Percentiles rank a stretch among this genome's conserved stretches.
Evolutionary conservation across 768 basidiomycete genomes (phyloP).

Genomic region (Crassisporium funariophilum): DNA sequence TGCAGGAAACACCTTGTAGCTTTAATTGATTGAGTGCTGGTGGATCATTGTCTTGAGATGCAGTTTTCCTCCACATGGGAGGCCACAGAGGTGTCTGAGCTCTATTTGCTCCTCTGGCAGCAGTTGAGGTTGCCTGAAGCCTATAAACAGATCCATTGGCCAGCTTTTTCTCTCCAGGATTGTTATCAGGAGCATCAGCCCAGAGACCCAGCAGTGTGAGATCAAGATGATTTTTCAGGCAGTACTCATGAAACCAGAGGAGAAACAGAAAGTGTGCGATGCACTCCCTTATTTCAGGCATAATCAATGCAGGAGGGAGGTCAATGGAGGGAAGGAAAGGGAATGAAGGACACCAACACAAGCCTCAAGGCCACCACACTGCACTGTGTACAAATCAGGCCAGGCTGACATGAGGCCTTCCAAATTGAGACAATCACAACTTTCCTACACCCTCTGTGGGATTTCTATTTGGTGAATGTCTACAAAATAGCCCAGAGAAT

Average conservation of each 20-base stretch:
- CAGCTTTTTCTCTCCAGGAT: neutral
- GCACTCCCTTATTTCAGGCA: conserved; percentile 10
- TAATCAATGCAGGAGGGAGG: too few relatives aligned
- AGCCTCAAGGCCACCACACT: too few relatives aligned
- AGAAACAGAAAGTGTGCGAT: conserved; percentile 9
- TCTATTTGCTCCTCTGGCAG: neutral
- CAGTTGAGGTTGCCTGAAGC: neutral
- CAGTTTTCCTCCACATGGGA: conserved; percentile 1
- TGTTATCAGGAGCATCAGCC: neutral
- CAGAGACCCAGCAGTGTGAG: conserved; percentile 5
- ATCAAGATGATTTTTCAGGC: conserved; percentile 3
- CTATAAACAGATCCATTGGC: neutral
- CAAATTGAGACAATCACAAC: too few relatives aligned
- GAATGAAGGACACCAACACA: too few relatives aligned
- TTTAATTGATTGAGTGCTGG: neutral
- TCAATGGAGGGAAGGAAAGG: too few relatives aligned
- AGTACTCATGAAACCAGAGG: conserved; percentile 7
- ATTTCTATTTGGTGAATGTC: too few relatives aligned
- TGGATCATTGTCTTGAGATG: neutral
- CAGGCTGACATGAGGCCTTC: too few relatives aligned
- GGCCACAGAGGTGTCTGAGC: conserved; percentile 3
- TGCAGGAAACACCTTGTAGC: neutral
- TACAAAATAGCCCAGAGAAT: too few relatives aligned
- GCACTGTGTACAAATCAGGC: too few relatives aligned
- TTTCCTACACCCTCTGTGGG: too few relatives aligned